phyloP scores from a whole-genome alignment of 1,284 basidiomycete genomes.

The Pascua sp. region DNA sequence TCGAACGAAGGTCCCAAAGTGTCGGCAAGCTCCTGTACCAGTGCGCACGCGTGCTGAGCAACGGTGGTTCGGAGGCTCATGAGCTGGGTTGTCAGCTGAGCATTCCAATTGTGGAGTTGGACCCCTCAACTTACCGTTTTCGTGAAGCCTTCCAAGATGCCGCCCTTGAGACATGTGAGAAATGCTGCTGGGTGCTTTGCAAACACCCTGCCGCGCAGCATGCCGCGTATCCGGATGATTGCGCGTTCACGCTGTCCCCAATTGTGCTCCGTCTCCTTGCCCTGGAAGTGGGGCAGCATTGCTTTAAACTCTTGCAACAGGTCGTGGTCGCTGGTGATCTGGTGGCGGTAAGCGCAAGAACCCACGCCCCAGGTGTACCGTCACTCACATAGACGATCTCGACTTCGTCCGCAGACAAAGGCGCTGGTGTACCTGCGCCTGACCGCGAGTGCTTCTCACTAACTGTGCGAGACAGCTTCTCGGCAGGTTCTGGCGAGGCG shows the following conservation, averaged over 20 bases:
- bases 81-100: constrained; percentile 55
- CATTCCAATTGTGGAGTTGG: too few relatives aligned
- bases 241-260: constrained; percentile 82
- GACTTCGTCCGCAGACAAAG: constrained; percentile 51
- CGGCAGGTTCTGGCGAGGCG: too few relatives aligned
- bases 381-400: constrained; percentile 66
- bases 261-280: constrained; percentile 95
- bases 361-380: constrained; percentile 3
- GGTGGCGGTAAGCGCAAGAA: constrained; percentile 1
- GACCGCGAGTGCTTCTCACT: too few relatives aligned
- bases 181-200: constrained; percentile 71
- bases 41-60: constrained; percentile 69
- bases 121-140: constrained; percentile 65
- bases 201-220: constrained; percentile 82
- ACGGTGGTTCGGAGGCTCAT: constrained; percentile 89
- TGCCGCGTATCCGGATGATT: constrained; percentile 77
- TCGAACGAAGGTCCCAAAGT: constrained; percentile 70
- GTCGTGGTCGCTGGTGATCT: constrained; percentile 82
- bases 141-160: constrained; percentile 74
- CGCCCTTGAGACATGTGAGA: constrained; percentile 66
- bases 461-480: too few relatives aligned
- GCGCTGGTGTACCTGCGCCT: neutral
- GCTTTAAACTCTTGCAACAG: constrained; percentile 75
- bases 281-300: constrained; percentile 78
- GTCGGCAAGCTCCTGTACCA: constrained; percentile 72